Percentiles rank a stretch among this genome's conserved stretches.
Evolutionary conservation across 1,284 basidiomycete species (phyloP).

Genomic region (Moesziomyces sp.): DNA sequence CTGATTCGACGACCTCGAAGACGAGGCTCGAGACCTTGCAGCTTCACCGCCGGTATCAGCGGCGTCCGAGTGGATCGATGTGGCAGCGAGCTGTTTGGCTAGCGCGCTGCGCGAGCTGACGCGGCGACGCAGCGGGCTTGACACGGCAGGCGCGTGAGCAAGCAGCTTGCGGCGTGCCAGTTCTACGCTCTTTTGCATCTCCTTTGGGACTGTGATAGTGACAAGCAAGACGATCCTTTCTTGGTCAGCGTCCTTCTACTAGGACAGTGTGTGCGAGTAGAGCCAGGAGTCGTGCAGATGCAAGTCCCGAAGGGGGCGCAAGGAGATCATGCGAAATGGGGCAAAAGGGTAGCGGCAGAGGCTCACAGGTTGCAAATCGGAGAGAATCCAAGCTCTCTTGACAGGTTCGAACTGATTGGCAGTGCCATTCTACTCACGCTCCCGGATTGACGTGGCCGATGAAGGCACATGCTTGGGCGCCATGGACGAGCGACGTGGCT

Average conservation of each 20-base stretch:
- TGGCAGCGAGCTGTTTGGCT: constrained; percentile 13
- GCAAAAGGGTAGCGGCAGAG: constrained; percentile 61
- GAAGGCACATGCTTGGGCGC: constrained; percentile 41
- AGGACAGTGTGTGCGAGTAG: no score
- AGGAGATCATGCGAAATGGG: constrained; percentile 56
- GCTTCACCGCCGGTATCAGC: not conserved
- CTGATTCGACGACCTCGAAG: not conserved
- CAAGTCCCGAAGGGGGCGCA: not conserved
- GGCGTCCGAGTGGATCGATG: constrained; percentile 5
- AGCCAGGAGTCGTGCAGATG: not conserved
- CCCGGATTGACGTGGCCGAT: constrained; percentile 36
- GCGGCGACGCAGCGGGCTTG: constrained; percentile 36
- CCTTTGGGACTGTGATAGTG: constrained; percentile 16
- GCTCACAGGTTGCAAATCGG: constrained; percentile 55
- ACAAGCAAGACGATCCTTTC: not conserved
- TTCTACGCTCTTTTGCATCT: constrained; percentile 18
- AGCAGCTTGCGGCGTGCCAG: constrained; percentile 26
- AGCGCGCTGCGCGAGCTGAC: constrained; percentile 19
- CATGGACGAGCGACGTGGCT: constrained; percentile 47
- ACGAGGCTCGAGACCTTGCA: not conserved
- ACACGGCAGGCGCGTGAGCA: constrained; percentile 37
- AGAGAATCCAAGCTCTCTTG: not conserved
- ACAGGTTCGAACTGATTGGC: not conserved
- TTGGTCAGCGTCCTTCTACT: not conserved
- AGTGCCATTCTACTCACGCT: constrained; percentile 45